Percentiles rank a stretch among this genome's conserved stretches.
phyloP scores from a whole-genome alignment of 2,329 filamentous ascomycete genomes.

The Venturiaceae sp. region DNA sequence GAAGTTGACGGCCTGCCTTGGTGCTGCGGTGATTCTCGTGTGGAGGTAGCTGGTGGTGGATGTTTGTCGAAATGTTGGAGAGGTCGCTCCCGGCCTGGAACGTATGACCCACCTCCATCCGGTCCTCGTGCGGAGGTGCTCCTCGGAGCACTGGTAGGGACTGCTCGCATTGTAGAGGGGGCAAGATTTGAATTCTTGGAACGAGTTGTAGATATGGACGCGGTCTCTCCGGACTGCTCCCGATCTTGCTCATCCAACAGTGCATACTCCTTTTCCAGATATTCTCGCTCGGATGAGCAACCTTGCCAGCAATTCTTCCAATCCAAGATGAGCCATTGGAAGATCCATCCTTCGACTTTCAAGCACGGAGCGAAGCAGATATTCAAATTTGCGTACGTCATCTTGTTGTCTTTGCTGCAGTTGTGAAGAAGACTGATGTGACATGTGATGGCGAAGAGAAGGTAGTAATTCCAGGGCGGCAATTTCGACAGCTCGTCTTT shows the following conservation, averaged over 20 bases:
- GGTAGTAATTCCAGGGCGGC: conserved; percentile 96
- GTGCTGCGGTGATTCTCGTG: neutral
- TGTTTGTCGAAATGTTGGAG: conserved; percentile 3
- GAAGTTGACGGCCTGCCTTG: neutral
- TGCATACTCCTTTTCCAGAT: conserved; percentile 59
- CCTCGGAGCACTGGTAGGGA: neutral
- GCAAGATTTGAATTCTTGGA: neutral
- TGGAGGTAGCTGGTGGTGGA: neutral
- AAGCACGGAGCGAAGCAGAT: conserved; percentile 97
- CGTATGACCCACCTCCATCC: neutral
- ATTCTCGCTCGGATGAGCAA: conserved; percentile 80
- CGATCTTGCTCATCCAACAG: conserved; percentile 1
- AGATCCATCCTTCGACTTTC: conserved; percentile 91
- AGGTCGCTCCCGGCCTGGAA: neutral
- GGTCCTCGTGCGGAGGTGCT: neutral
- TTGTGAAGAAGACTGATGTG: conserved; percentile 86
- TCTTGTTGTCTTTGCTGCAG: conserved; percentile 93
- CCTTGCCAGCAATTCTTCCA: conserved; percentile 98
- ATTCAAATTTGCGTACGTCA: conserved; percentile 92
- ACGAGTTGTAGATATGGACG: neutral
- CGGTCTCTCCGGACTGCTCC: conserved; percentile 14
- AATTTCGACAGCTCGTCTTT: conserved; percentile 87
- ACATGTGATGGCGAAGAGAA: conserved; percentile 94
- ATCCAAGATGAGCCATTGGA: conserved; percentile 88
- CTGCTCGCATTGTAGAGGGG: neutral